phyloP scores from a whole-genome alignment of 2,329 filamentous ascomycete genomes.

The Eutypa lata region DNA sequence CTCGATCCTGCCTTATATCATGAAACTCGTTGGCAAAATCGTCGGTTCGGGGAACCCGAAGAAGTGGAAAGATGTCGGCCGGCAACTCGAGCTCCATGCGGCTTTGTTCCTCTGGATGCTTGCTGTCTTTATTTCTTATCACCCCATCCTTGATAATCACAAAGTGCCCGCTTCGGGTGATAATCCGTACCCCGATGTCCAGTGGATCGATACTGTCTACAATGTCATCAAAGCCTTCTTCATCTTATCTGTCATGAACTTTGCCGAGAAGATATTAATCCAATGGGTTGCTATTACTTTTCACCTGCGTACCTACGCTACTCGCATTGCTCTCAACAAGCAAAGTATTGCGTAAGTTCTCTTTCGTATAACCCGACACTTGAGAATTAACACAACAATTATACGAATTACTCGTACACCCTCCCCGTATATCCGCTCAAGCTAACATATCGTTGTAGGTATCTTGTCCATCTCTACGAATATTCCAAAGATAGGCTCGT shows the following conservation, averaged over 20 bases:
- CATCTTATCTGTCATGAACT: constrained; percentile 74
- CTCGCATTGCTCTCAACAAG: constrained; percentile 89
- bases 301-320: constrained; percentile 84
- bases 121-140: constrained; percentile 79
- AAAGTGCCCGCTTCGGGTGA: constrained; percentile 36
- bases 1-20: constrained; percentile 45
- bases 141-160: constrained; percentile 71
- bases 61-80: constrained; percentile 90
- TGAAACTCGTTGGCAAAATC: constrained; percentile 60
- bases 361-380: no score
- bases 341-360: constrained; percentile 66
- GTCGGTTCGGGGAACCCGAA: constrained; percentile 81
- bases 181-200: constrained; percentile 46
- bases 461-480: constrained; percentile 55
- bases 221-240: constrained; percentile 87
- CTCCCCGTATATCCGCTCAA: neutral
- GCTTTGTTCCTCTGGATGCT: constrained; percentile 92
- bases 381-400: no score
- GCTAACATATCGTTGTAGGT: constrained; percentile 22
- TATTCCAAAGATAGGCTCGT: constrained; percentile 75
- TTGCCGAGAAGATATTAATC: constrained; percentile 88
- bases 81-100: constrained; percentile 78
- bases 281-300: constrained; percentile 94
- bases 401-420: neutral
- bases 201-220: constrained; percentile 77